A percentile compares a stretch with the other conserved stretches of the same genome.
Conservation (phyloP, 495 filamentous ascomycete genomes). For the Talaromyces adpressus region DNA sequence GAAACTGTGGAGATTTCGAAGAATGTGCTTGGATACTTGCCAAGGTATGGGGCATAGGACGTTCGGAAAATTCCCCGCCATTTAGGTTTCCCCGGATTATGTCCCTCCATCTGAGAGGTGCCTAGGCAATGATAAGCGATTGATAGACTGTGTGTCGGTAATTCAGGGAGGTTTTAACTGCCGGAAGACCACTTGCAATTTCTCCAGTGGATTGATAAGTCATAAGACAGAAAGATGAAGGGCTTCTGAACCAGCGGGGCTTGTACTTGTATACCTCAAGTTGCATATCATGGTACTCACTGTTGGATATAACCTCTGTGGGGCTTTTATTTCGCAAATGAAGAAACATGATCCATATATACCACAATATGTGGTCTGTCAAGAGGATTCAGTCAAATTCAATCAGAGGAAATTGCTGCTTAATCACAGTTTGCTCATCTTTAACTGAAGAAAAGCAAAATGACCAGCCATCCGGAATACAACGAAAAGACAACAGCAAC, state of each 20-base stretch:
- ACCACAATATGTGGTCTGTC: neutral
- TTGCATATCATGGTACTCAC: neutral
- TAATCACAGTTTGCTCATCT: neutral
- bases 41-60: neutral
- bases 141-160: neutral
- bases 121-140: neutral
- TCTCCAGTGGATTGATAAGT: neutral
- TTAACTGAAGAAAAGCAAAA: neutral
- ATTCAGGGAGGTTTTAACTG: neutral
- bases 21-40: neutral
- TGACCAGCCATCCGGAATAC: constrained; percentile 29
- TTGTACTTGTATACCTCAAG: neutral
- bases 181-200: neutral
- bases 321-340: neutral
- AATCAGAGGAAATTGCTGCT: neutral
- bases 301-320: neutral
- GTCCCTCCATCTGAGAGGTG: neutral
- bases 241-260: neutral
- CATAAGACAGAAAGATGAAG: neutral
- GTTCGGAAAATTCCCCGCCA: neutral
- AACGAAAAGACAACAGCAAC: constrained; percentile 34
- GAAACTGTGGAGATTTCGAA: neutral
- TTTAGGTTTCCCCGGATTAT: neutral
- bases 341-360: neutral
- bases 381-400: neutral